A percentile compares a stretch with the other conserved stretches of the same genome.
Conservation (phyloP, 2,329 filamentous ascomycete genomes). For the Phaeosphaeriaceae sp. region DNA sequence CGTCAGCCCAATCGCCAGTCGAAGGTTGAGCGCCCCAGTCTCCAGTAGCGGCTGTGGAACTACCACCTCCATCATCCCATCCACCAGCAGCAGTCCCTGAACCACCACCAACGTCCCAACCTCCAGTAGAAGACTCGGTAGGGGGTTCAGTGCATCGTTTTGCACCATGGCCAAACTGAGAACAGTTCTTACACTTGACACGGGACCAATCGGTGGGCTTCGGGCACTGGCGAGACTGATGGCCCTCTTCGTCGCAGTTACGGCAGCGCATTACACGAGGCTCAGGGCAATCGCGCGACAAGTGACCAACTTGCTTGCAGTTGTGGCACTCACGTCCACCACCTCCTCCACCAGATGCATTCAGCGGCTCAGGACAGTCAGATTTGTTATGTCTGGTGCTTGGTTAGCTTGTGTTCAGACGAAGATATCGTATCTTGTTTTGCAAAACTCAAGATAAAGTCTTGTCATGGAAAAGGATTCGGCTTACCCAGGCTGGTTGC, state of each 20-base stretch:
- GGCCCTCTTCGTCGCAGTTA: slow-evolving; percentile 70
- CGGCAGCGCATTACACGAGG: slow-evolving; percentile 52
- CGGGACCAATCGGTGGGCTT: slow-evolving; percentile 64
- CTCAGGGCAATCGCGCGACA: slow-evolving; percentile 34
- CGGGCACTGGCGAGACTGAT: slow-evolving; percentile 60
- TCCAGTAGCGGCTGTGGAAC: slow-evolving; percentile 21
- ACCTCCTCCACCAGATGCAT: slow-evolving; percentile 21
- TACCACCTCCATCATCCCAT: no score
- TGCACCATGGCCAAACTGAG: slow-evolving; percentile 52
- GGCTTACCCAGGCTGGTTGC: slow-evolving; percentile 26
- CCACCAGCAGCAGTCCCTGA: no score
- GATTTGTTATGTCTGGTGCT: slow-evolving; percentile 30
- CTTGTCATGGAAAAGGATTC: not conserved
- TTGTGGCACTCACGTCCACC: slow-evolving; percentile 32
- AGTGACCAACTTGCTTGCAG: slow-evolving; percentile 37
- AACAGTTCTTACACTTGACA: slow-evolving; percentile 65
- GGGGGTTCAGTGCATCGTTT: slow-evolving; percentile 49
- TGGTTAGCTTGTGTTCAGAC: no score
- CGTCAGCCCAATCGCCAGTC: slow-evolving; percentile 25
- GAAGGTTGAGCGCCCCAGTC: slow-evolving; percentile 22
- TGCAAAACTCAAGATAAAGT: no score
- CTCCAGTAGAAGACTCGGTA: slow-evolving; percentile 30
- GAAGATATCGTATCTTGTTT: no score
- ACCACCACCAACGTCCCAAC: slow-evolving; percentile 20
- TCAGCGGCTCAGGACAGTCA: slow-evolving; percentile 33